phyloP scores from a whole-genome alignment of 2,329 filamentous ascomycete species.

The Ophiostoma pallidulum region DNA sequence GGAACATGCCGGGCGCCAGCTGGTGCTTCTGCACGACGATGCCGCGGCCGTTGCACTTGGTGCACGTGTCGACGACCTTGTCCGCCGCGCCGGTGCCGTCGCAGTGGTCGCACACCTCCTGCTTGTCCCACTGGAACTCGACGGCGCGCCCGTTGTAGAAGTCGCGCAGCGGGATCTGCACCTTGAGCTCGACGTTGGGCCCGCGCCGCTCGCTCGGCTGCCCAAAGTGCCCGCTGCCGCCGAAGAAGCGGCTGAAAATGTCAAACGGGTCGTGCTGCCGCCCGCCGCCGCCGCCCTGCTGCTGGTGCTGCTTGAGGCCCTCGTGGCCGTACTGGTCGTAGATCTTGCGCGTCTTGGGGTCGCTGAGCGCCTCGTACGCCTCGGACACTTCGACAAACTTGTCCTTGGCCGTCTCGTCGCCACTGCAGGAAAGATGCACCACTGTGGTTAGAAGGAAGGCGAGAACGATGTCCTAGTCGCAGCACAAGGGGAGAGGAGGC shows the following conservation, averaged over 20 bases:
- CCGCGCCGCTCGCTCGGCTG: conserved; percentile 67
- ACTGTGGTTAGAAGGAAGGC: neutral
- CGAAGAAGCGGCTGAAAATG: conserved; percentile 93
- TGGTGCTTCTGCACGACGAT: conserved; percentile 79
- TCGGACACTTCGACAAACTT: conserved; percentile 93
- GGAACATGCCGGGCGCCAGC: conserved; percentile 94
- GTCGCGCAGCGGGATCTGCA: conserved; percentile 71
- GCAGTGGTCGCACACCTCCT: conserved; percentile 87
- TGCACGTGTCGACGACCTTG: conserved; percentile 71
- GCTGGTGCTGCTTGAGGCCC: conserved; percentile 72
- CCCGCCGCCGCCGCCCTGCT: conserved; percentile 54
- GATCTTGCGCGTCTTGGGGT: conserved; percentile 69
- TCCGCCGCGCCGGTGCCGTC: conserved; percentile 79
- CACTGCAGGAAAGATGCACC: conserved; percentile 36
- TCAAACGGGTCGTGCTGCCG: conserved; percentile 82
- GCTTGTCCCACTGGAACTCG: conserved; percentile 86
- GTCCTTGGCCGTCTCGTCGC: conserved; percentile 68
- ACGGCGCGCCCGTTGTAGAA: conserved; percentile 87
- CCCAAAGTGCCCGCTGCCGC: conserved; percentile 74
- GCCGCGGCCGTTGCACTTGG: conserved; percentile 70
- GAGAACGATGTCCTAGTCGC: too few relatives aligned
- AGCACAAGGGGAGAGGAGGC: conserved; percentile 13
- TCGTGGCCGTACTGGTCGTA: conserved; percentile 95
- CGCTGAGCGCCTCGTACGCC: conserved; percentile 86
- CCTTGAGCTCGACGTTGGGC: conserved; percentile 78